A percentile compares a stretch with the other conserved stretches of the same genome.
Conservation (phyloP, 2,329 filamentous ascomycete species). For the Lachnellula subtilissima region DNA sequence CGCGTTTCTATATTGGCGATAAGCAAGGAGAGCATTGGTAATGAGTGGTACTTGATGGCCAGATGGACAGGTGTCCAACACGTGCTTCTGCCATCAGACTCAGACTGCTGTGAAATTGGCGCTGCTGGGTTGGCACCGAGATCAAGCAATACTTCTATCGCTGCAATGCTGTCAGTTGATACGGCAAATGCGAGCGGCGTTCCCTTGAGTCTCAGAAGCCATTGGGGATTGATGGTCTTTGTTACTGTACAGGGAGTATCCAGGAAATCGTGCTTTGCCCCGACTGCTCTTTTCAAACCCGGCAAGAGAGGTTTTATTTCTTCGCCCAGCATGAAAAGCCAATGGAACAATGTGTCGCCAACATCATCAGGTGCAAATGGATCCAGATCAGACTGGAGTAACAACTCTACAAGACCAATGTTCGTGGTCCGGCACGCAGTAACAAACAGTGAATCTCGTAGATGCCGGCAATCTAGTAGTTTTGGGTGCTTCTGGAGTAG, state of each 20-base stretch:
- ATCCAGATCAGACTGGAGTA: neutral
- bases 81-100: neutral
- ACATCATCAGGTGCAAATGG: neutral
- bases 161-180: neutral
- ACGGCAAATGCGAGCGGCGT: conserved; percentile 2
- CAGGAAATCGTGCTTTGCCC: neutral
- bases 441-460: no score
- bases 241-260: neutral
- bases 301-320: neutral
- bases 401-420: neutral
- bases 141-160: neutral
- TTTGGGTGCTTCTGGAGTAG: no score
- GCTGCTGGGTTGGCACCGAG: conserved; percentile 1
- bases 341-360: neutral
- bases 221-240: neutral
- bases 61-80: neutral
- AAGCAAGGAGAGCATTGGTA: neutral
- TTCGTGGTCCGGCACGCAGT: no score
- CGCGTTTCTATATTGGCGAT: neutral
- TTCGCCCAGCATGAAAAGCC: conserved; percentile 4
- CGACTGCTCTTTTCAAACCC: neutral
- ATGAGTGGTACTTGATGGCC: neutral
- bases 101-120: neutral
- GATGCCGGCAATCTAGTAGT: no score
- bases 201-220: neutral